phyloP scores from a whole-genome alignment of 306 rosid genomes.

The Boehmeria nivea region DNA sequence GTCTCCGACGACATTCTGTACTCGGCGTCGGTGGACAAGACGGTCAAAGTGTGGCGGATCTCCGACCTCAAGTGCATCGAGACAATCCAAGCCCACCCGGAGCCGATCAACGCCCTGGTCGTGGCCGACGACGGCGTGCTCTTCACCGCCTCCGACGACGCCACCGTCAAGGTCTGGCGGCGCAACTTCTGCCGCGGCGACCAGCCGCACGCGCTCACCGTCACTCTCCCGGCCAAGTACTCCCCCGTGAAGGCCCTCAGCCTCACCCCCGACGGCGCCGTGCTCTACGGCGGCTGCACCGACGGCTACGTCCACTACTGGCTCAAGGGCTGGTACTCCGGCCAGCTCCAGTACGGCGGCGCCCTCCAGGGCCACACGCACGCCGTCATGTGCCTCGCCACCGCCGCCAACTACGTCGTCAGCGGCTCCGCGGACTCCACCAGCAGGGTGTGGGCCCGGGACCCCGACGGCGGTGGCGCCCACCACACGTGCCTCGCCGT shows the following conservation, averaged over 20 bases:
- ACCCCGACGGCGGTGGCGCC: slow-evolving; percentile 38
- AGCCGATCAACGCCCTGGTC: slow-evolving; percentile 53
- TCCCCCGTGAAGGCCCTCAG: slow-evolving; percentile 74
- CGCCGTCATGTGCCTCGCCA: slow-evolving; percentile 68
- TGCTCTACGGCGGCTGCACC: slow-evolving; percentile 76
- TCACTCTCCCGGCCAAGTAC: slow-evolving; percentile 62
- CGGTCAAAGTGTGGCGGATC: slow-evolving; percentile 78
- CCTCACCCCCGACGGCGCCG: slow-evolving; percentile 40
- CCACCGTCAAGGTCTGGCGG: slow-evolving; percentile 78
- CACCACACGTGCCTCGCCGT: slow-evolving; percentile 70
- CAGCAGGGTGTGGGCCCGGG: slow-evolving; percentile 69
- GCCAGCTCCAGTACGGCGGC: slow-evolving; percentile 81
- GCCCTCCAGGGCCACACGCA: slow-evolving; percentile 93
- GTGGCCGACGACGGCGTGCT: slow-evolving; percentile 68
- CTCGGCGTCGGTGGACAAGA: slow-evolving; percentile 78
- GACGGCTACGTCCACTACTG: slow-evolving; percentile 90
- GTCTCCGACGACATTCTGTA: slow-evolving; percentile 66
- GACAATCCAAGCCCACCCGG: slow-evolving; percentile 74
- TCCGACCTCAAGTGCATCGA: slow-evolving; percentile 85
- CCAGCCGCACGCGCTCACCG: slow-evolving; percentile 68
- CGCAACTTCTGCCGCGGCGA: slow-evolving; percentile 57
- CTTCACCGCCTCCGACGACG: slow-evolving; percentile 82
- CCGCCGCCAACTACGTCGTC: slow-evolving; percentile 48
- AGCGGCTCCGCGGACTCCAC: slow-evolving; percentile 92
- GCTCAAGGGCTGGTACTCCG: slow-evolving; percentile 75